Base-by-base conservation (phyloP, 208 protist species). In the Histomonas meleagridis region DNA sequence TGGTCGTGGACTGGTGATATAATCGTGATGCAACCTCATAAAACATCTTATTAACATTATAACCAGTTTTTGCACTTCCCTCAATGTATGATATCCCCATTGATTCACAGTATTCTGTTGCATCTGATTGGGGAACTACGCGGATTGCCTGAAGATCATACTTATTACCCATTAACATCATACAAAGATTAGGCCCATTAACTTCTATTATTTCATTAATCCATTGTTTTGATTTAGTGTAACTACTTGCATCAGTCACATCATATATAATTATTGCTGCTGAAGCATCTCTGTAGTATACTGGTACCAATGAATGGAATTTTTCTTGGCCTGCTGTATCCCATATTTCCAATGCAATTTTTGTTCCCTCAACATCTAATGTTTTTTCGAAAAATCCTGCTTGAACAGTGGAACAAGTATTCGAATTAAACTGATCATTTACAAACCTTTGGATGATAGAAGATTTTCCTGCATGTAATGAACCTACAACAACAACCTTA, bases 231-330 rank as follows among this genome's bases (percentile, higher is more conserved):
- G 62, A 57, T 10, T 69, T 76, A 23, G 55, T 69, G 55, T 94
- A 94, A 23, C 92, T 93, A 28, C 94, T 93, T 28, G 91, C 79
- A 26, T 94, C 92, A 23, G 94, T 95, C 40, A 94, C 93, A 91
- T 95, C 94, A 62, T 94, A 95, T 14, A 99, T 97, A 69, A 99
- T 94, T 91, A 97, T 97, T 92, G 98, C 98, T 94, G 97, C 97
- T 92, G 99, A 97, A 0, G 98, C 98, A 46, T 97, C 97, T 92
- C 98, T 95, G 94, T 99, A 99, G 95, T 99, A 99, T 92, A 94
- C 96, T 93, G 95, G 81, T 4, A 92, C 92, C 51, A 94, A 91
- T 26, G 92, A 94, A 46, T 96, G 95, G 95, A 98, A 98, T 79
- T 97, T 96, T 94, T 99, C 97, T 96, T 92, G 90, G 0, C 90